Conservation (phyloP, 129 eudicot genomes). For the Dittrichia graveolens region DNA sequence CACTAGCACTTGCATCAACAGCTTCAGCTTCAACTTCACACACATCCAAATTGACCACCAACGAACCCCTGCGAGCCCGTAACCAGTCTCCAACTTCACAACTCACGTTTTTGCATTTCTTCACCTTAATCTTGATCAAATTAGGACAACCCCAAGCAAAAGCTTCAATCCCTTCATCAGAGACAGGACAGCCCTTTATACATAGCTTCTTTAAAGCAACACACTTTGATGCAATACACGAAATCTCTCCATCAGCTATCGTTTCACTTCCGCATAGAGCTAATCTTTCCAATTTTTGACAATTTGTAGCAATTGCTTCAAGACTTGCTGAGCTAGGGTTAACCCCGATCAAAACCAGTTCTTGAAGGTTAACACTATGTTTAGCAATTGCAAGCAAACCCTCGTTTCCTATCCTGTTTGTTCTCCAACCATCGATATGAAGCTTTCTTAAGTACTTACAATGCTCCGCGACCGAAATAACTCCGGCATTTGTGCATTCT, state of each 20-base stretch:
- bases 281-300: conserved; percentile 37
- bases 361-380: conserved; percentile 37
- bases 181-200: conserved; percentile 33
- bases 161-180: conserved; percentile 41
- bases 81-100: conserved; percentile 60
- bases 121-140: conserved; percentile 34
- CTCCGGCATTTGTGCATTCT: conserved; percentile 38
- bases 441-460: conserved; percentile 29
- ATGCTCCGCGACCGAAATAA: conserved; percentile 35
- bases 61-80: conserved; percentile 52
- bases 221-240: conserved; percentile 46
- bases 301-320: conserved; percentile 41
- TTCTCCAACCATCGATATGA: conserved; percentile 46
- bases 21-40: conserved; percentile 56
- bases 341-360: conserved; percentile 42
- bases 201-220: conserved; percentile 31
- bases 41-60: conserved; percentile 64
- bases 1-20: conserved; percentile 57
- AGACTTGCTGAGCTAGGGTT: conserved; percentile 29
- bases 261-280: conserved; percentile 49
- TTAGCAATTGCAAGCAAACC: conserved; percentile 32
- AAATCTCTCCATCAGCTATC: conserved; percentile 39
- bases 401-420: conserved; percentile 39
- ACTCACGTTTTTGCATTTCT: conserved; percentile 69
- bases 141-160: conserved; percentile 40